Conservation (phyloP, 345 rosid species). For the Anastatica hierochuntica region DNA sequence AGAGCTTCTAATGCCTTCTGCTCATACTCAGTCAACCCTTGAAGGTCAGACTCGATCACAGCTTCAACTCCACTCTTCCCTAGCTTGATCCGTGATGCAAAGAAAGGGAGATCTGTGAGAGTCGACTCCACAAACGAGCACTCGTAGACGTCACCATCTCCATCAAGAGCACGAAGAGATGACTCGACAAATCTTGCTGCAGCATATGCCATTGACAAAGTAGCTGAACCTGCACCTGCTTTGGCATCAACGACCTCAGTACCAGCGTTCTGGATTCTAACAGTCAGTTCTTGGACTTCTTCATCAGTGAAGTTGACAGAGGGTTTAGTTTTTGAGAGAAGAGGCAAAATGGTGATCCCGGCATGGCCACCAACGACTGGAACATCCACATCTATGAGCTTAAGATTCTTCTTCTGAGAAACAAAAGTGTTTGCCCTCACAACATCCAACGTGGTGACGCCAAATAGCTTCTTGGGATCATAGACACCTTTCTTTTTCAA, state of each 20-base stretch:
- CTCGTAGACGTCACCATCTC: slow-evolving; percentile 81
- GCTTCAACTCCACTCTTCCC: slow-evolving; percentile 84
- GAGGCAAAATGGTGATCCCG: slow-evolving; percentile 82
- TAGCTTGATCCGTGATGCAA: slow-evolving; percentile 77
- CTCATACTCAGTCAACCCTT: slow-evolving; percentile 68
- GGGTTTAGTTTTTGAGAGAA: slow-evolving; percentile 74
- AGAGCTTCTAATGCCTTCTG: slow-evolving; percentile 74
- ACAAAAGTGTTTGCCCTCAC: slow-evolving; percentile 91
- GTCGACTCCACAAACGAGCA: slow-evolving; percentile 72
- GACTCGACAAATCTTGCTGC: slow-evolving; percentile 96
- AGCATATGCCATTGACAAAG: slow-evolving; percentile 94
- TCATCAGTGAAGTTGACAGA: slow-evolving; percentile 59
- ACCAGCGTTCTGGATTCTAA: slow-evolving; percentile 87
- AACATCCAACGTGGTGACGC: slow-evolving; percentile 86
- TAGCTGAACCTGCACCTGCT: slow-evolving; percentile 97
- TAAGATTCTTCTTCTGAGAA: slow-evolving; percentile 76
- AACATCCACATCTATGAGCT: slow-evolving; percentile 85
- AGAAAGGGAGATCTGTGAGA: slow-evolving; percentile 73
- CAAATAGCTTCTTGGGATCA: slow-evolving; percentile 86
- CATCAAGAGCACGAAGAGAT: slow-evolving; percentile 87
- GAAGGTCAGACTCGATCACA: slow-evolving; percentile 56
- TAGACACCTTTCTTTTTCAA: slow-evolving; percentile 80
- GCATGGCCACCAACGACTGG: slow-evolving; percentile 97
- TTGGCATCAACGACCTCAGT: slow-evolving; percentile 96
- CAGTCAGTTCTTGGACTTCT: slow-evolving; percentile 64